These are phyloP conservation scores for Pyrenopolyporus hunteri DNA, from an alignment of 495 filamentous ascomycete species.

Conservation along the genomic window DNA sequence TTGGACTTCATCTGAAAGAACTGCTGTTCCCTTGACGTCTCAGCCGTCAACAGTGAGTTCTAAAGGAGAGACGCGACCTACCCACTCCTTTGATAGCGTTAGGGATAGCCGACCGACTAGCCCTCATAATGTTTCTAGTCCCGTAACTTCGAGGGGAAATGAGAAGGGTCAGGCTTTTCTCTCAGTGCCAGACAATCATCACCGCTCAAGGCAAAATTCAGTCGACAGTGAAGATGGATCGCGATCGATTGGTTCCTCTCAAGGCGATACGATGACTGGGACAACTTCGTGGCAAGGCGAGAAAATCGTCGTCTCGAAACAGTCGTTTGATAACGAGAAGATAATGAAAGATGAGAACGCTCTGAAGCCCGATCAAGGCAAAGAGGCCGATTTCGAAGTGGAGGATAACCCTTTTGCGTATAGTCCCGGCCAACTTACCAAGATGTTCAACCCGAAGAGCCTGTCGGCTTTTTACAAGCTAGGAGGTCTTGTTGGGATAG, in stretches of 20 bases:
- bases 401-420: slow-evolving; percentile 74
- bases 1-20: slow-evolving; percentile 54
- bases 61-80: slow-evolving; percentile 59
- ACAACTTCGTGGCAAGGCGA: slow-evolving; percentile 47
- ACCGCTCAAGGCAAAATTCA: slow-evolving; percentile 59
- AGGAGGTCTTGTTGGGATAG: slow-evolving; percentile 70
- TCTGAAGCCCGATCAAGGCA: slow-evolving; percentile 69
- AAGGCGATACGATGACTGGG: slow-evolving; percentile 50
- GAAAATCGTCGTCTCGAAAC: slow-evolving; percentile 43
- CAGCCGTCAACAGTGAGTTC: slow-evolving; percentile 34
- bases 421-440: slow-evolving; percentile 72
- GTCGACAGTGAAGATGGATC: slow-evolving; percentile 59
- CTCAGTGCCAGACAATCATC: slow-evolving; percentile 51
- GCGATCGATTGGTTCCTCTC: slow-evolving; percentile 52
- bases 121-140: slow-evolving; percentile 86
- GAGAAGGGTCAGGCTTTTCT: slow-evolving; percentile 54
- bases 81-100: slow-evolving; percentile 70
- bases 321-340: slow-evolving; percentile 49
- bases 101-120: slow-evolving; percentile 83
- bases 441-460: slow-evolving; percentile 77
- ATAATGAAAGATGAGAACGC: slow-evolving; percentile 60
- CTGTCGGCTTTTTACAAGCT: slow-evolving; percentile 71
- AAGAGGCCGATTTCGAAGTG: slow-evolving; percentile 67
- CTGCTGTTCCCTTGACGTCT: slow-evolving; percentile 46
- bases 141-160: slow-evolving; percentile 54